These are phyloP conservation scores for Wallacemonas sp. DNA, from an alignment of 208 protist genomes.

Conservation along the genomic window DNA sequence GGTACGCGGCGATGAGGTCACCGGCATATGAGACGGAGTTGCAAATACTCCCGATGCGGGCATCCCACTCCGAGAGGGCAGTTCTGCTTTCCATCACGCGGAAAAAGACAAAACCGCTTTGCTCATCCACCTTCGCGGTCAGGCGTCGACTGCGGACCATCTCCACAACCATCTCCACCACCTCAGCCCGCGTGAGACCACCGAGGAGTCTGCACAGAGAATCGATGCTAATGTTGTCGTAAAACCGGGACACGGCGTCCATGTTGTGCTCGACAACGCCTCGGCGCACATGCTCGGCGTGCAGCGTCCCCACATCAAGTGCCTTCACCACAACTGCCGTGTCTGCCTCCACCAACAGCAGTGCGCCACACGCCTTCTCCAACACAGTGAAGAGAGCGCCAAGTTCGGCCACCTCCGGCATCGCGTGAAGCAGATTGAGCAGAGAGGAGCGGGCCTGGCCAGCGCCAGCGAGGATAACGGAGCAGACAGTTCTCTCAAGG, in stretches of 20 bases:
- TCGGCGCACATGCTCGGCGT: constrained; percentile 3
- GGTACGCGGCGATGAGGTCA: constrained; percentile 26
- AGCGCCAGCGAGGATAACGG: constrained; percentile 88
- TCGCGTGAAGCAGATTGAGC: constrained; percentile 79
- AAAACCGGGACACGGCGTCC: constrained; percentile 81
- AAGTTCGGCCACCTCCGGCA: constrained; percentile 64
- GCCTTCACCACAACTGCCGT: neutral
- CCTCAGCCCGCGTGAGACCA: constrained; percentile 49
- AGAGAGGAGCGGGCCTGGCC: constrained; percentile 84
- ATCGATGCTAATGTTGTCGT: constrained; percentile 93
- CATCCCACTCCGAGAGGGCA: constrained; percentile 34
- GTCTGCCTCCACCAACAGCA: constrained; percentile 32
- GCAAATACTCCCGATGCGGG: constrained; percentile 29
- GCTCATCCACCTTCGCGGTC: constrained; percentile 38
- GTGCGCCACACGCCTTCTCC: constrained; percentile 59
- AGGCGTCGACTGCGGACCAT: constrained; percentile 92
- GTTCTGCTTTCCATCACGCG: constrained; percentile 21
- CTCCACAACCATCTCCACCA: constrained; percentile 78
- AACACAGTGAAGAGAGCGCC: constrained; percentile 68
- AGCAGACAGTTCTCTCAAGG: constrained; percentile 75
- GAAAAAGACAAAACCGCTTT: constrained; percentile 35
- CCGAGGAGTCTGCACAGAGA: constrained; percentile 86
- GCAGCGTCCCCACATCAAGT: neutral
- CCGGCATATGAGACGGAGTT: constrained; percentile 32
- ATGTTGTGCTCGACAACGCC: constrained; percentile 94